These are phyloP conservation scores for Rasamsonia emersonii DNA, from an alignment of 2,329 filamentous ascomycete genomes.

Conservation along the genomic window DNA sequence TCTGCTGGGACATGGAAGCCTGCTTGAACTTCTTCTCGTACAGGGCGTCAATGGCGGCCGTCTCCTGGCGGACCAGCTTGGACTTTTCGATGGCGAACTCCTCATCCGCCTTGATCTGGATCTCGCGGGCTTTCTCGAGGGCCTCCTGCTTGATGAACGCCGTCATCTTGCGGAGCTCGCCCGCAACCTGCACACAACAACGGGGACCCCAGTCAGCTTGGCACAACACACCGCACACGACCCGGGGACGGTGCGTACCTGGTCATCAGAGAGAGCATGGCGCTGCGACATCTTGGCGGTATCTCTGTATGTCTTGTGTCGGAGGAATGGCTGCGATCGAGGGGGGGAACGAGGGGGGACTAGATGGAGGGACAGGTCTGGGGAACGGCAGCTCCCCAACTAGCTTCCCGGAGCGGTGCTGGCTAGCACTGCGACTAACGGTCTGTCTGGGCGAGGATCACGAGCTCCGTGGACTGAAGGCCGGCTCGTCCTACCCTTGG, in stretches of 20 bases:
- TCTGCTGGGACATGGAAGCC: constrained; percentile 96
- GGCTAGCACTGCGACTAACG: constrained; percentile 9
- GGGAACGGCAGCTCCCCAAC: constrained; percentile 8
- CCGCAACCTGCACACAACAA: constrained; percentile 61
- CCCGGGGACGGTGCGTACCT: constrained; percentile 52
- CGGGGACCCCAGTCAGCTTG: constrained; percentile 9
- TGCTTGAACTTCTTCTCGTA: constrained; percentile 99
- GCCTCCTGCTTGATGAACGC: constrained; percentile 99
- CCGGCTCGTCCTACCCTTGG: too few relatives aligned
- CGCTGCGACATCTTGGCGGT: constrained; percentile 72
- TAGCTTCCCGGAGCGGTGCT: constrained; percentile 13
- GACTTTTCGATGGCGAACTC: constrained; percentile 99
- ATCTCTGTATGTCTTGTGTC: constrained; percentile 9
- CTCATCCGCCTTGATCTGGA: constrained; percentile 96
- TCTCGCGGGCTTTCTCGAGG: constrained; percentile 91
- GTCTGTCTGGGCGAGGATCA: neutral
- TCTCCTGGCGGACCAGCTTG: constrained; percentile 95
- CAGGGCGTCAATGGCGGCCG: constrained; percentile 76
- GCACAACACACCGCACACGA: constrained; percentile 9
- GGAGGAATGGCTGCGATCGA: constrained; percentile 6
- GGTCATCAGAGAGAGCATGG: constrained; percentile 94
- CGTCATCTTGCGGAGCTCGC: constrained; percentile 99
- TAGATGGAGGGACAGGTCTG: constrained; percentile 13
- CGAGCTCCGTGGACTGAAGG: constrained; percentile 1
- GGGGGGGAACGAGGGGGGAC: constrained; percentile 11